A percentile compares a stretch with the other conserved stretches of the same genome.
Evolutionary conservation across 495 filamentous ascomycete species (phyloP).

Genomic region (Neurospora intermedia): DNA sequence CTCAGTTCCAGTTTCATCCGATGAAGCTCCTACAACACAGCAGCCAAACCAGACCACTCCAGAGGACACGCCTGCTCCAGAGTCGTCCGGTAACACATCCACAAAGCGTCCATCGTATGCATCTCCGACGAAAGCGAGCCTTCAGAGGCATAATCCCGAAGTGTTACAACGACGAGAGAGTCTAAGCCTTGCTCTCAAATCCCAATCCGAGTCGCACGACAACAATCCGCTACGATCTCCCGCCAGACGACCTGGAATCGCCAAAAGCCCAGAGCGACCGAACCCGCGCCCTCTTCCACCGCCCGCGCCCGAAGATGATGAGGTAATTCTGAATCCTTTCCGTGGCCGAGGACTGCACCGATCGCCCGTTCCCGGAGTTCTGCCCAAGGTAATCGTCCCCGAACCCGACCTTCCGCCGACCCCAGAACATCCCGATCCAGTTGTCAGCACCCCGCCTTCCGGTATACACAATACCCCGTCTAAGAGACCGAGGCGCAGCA

Average conservation of each 20-base stretch:
- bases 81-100: background rate
- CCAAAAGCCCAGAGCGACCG: conserved; percentile 22
- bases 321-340: conserved; percentile 34
- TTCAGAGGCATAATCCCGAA: conserved; percentile 53
- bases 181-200: conserved; percentile 19
- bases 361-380: conserved; percentile 28
- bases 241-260: conserved; percentile 14
- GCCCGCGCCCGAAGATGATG: conserved; percentile 30
- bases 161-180: conserved; percentile 37
- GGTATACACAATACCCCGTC: conserved; percentile 46
- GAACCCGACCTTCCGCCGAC: conserved; percentile 67
- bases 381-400: conserved; percentile 21
- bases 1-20: conserved; percentile 20
- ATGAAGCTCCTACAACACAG: background rate
- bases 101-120: conserved; percentile 45
- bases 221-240: conserved; percentile 25
- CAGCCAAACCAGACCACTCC: conserved; percentile 11
- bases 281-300: conserved; percentile 29
- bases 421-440: conserved; percentile 48
- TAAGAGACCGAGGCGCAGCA: conserved; percentile 29
- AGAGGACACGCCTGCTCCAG: conserved; percentile 1
- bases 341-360: conserved; percentile 20
- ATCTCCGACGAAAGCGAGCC: conserved; percentile 53
- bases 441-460: conserved; percentile 37
- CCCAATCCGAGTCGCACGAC: conserved; percentile 18